phyloP scores from a whole-genome alignment of 345 rosid genomes.

The Lepidium africanum region DNA sequence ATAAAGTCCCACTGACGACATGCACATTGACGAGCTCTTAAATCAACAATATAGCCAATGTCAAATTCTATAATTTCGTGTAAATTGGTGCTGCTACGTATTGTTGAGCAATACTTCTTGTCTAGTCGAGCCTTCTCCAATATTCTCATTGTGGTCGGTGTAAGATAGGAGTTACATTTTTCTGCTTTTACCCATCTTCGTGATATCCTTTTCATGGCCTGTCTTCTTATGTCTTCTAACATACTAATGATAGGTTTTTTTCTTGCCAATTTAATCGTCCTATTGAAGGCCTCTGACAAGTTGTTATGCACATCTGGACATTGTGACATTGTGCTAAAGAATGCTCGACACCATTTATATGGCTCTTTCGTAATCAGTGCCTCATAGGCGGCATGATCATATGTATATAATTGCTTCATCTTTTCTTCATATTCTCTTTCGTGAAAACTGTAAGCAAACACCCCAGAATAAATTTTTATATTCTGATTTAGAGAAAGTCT shows the following conservation, averaged over 20 bases:
- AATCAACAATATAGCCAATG: background rate
- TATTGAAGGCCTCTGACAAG: background rate
- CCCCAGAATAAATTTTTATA: too few species aligned
- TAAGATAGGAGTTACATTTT: background rate
- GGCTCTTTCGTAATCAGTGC: too few species aligned
- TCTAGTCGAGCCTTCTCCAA: background rate
- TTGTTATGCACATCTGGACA: background rate
- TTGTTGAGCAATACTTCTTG: background rate
- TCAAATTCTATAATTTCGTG: background rate
- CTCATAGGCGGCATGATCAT: too few species aligned
- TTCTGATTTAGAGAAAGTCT: too few species aligned
- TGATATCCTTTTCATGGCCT: background rate
- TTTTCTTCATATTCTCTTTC: too few species aligned
- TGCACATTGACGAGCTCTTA: background rate
- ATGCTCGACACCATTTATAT: too few species aligned
- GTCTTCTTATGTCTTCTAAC: background rate
- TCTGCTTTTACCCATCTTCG: background rate
- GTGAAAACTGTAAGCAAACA: too few species aligned
- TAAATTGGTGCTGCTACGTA: background rate
- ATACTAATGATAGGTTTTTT: background rate
- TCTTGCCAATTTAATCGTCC: background rate
- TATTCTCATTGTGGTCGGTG: background rate
- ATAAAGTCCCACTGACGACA: background rate
- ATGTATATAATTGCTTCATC: too few species aligned
- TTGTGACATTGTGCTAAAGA: background rate